Evolutionary conservation across 2,329 filamentous ascomycete species (phyloP).

Genomic region (Pyricularia sp.): DNA sequence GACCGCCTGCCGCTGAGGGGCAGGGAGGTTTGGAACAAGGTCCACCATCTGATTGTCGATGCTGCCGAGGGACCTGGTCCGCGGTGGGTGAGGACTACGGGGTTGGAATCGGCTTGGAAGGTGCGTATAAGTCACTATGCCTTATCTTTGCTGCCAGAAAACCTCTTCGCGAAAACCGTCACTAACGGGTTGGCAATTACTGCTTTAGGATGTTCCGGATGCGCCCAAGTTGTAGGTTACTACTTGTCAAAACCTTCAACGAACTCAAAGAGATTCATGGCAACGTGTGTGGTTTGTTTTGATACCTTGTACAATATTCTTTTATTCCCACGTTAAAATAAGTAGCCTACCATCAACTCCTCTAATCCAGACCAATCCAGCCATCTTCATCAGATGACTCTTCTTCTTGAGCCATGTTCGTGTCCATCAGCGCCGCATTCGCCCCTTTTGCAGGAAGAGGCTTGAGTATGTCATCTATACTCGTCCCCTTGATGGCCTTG

Average conservation of each 20-base stretch:
- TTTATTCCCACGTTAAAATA: neutral
- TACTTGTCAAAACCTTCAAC: neutral
- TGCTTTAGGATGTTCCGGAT: constrained; percentile 1
- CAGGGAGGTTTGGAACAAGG: constrained; percentile 48
- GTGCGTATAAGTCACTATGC: constrained; percentile 14
- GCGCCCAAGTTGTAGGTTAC: neutral
- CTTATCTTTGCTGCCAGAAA: neutral
- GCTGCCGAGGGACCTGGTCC: constrained; percentile 42
- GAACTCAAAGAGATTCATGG: neutral
- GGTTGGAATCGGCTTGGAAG: constrained; percentile 59
- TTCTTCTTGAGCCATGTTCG: constrained; percentile 22
- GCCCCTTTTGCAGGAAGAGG: constrained; percentile 17
- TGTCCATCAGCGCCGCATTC: constrained; percentile 12
- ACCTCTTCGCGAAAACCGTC: neutral
- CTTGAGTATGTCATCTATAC: constrained; percentile 13
- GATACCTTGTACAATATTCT: neutral
- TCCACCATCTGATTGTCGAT: constrained; percentile 54
- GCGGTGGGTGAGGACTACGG: constrained; percentile 52
- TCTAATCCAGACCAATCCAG: constrained; percentile 40
- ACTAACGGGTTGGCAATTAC: neutral
- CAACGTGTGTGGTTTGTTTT: neutral
- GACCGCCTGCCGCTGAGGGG: constrained; percentile 44
- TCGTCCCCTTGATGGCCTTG: constrained; percentile 7
- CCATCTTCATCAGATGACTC: constrained; percentile 30
- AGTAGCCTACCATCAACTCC: neutral